Evolutionary conservation across 306 rosid species (phyloP).

Genomic region (Ormosia emarginata): DNA sequence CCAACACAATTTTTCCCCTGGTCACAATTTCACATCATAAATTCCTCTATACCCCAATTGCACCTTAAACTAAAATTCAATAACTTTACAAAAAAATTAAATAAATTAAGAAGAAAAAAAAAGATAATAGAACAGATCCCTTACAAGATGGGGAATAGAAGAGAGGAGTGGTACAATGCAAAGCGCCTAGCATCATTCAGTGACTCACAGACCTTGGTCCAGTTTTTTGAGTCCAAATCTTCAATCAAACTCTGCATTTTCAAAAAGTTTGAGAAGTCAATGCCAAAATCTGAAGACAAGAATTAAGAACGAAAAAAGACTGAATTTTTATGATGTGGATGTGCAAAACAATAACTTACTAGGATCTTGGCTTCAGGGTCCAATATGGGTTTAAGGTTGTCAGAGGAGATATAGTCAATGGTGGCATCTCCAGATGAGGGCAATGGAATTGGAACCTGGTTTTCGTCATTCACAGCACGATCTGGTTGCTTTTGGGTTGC

Average conservation of each 20-base stretch:
- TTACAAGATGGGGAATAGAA: constrained; percentile 54
- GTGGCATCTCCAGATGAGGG: constrained; percentile 51
- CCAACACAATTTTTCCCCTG: constrained; percentile 66
- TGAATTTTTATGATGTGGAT: background rate
- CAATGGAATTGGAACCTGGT: constrained; percentile 37
- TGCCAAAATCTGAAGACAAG: background rate
- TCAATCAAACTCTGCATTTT: constrained; percentile 54
- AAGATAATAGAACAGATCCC: background rate
- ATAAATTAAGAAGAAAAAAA: background rate
- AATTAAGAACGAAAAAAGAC: background rate
- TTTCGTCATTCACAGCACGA: constrained; percentile 45
- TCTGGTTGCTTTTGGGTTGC: constrained; percentile 43
- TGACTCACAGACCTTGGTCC: constrained; percentile 72
- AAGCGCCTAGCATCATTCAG: constrained; percentile 74
- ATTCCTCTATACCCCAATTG: constrained; percentile 13
- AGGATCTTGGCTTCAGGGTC: constrained; percentile 67
- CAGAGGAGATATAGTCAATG: constrained; percentile 67
- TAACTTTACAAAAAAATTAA: background rate
- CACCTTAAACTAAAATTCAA: background rate
- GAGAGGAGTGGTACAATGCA: constrained; percentile 55
- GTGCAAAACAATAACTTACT: constrained; percentile 25
- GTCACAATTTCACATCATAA: background rate
- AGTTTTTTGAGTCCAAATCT: constrained; percentile 71
- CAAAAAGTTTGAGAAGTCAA: background rate
- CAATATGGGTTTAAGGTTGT: constrained; percentile 63